Base-by-base conservation (phyloP, 164 flowering plant genomes). In the Dillenia turbinata region DNA sequence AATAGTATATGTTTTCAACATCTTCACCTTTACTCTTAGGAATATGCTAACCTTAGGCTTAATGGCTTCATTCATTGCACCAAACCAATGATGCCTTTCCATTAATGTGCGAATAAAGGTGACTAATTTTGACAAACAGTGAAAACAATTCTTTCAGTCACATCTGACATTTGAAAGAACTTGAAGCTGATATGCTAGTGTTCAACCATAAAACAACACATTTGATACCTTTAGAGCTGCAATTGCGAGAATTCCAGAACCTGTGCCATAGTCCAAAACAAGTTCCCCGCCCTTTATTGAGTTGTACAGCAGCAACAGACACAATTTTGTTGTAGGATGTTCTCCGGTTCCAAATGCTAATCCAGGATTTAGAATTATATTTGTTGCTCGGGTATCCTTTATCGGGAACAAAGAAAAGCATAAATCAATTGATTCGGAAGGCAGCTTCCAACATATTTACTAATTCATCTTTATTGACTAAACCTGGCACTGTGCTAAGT, bases 311-410 rank as follows among this genome's bases (percentile, higher is more conserved):
- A 87, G 69, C 75, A 82, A 64, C 48, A 90, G 79, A 77, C 96
- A 93, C 75, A 90, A 62, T 70, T 77, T 88, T 47, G 98, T 93
- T 17, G 97, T 90, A 16, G 97, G 87, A 57, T 93, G 98, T 56
- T 93, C 97, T 57, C 98, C 96, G 50, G 94, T 93, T 76, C 98
- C 98, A 80, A 93, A 93, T 71, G 98, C 96, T 74, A 87, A 72
- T 69, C 98, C 98, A 64, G 98, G 97, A 73, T 93, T 85, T 24
- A 93, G 75, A 71, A 85, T 73, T 63, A 93, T 83, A 69, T 90
- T 93, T 60, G 73, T 82, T 65, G 96, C 98, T 57, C 79, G 72
- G 53, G 19, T 63, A 73, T 82, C 89, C 97, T 93, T 78, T 56
- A 68, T 51, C 19, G 74, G 10, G 33, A 1, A 60, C 33, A 53